These are phyloP conservation scores for Periconia macrospinosa DNA, from an alignment of 2,329 filamentous ascomycete species.

Conservation along the genomic window DNA sequence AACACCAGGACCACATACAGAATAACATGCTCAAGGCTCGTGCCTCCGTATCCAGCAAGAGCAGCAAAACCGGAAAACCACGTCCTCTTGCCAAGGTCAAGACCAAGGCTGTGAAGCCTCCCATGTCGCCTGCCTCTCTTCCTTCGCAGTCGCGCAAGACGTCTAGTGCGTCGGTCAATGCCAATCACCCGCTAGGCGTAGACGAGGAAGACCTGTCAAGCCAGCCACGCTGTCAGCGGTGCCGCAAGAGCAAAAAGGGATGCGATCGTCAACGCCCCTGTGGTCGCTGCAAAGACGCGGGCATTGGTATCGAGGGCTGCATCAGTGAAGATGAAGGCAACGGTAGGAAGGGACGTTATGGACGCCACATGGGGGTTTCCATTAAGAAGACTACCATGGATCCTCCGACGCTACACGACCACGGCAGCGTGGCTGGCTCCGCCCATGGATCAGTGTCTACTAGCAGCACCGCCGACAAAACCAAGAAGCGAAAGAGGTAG, in stretches of 20 bases:
- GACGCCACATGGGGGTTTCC: slow-evolving; percentile 68
- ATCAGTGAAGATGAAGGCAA: slow-evolving; percentile 98
- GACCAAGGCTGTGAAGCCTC: slow-evolving; percentile 49
- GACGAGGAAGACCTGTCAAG: slow-evolving; percentile 91
- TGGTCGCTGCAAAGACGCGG: slow-evolving; percentile 92
- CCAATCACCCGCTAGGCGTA: slow-evolving; percentile 62
- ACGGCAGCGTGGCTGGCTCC: slow-evolving; percentile 22
- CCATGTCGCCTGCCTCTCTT: slow-evolving; percentile 62
- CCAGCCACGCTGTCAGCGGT: slow-evolving; percentile 96
- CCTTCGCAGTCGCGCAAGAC: slow-evolving; percentile 73
- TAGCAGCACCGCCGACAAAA: slow-evolving; percentile 54
- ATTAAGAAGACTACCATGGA: slow-evolving; percentile 60
- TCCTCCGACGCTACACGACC: slow-evolving; percentile 37
- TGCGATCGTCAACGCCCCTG: slow-evolving; percentile 96
- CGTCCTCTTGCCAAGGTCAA: slow-evolving; percentile 56
- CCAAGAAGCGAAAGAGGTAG: slow-evolving; percentile 70
- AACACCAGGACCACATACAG: slow-evolving; percentile 48
- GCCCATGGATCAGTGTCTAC: slow-evolving; percentile 15
- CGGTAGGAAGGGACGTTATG: slow-evolving; percentile 91
- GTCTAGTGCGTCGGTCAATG: slow-evolving; percentile 70
- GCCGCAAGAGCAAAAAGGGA: slow-evolving; percentile 99
- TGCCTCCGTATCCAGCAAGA: slow-evolving; percentile 43
- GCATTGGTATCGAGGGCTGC: slow-evolving; percentile 89
- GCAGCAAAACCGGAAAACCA: slow-evolving; percentile 42
- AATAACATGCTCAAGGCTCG: slow-evolving; percentile 37